Conservation (phyloP, 108 stramenopile species). For the Nannochloropsis oceanica region DNA sequence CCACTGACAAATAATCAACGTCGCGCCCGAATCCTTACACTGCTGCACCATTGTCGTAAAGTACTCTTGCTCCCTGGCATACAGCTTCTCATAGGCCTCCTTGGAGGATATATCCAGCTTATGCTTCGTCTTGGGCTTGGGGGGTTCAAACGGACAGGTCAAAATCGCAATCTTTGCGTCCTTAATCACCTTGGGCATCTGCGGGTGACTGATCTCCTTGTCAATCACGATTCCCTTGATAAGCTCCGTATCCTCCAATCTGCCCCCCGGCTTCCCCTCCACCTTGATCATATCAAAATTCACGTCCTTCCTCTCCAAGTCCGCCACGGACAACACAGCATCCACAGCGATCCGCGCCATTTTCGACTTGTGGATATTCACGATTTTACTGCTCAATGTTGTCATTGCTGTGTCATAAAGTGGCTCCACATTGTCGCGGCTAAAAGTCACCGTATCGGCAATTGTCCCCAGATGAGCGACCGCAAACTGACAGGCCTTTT, state of each 20-base stretch:
- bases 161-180: conserved; percentile 90
- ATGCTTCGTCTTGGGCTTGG: conserved; percentile 99
- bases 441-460: conserved; percentile 69
- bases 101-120: conserved; percentile 91
- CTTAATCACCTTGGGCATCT: conserved; percentile 76
- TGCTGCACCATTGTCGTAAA: conserved; percentile 91
- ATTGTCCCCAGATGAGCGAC: conserved; percentile 64
- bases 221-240: conserved; percentile 93
- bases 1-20: conserved; percentile 81
- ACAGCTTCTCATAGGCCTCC: conserved; percentile 86
- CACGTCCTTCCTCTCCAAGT: conserved; percentile 88
- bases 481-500: conserved; percentile 79
- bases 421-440: conserved; percentile 63
- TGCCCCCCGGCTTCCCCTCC: conserved; percentile 97
- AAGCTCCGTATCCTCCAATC: conserved; percentile 87
- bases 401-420: conserved; percentile 87
- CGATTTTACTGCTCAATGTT: conserved; percentile 85
- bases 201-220: conserved; percentile 94
- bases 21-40: conserved; percentile 94
- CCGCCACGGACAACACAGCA: conserved; percentile 85
- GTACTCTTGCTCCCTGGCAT: conserved; percentile 86
- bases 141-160: conserved; percentile 97
- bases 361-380: conserved; percentile 79
- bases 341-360: conserved; percentile 70
- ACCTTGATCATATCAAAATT: conserved; percentile 99